Evolutionary conservation across 805 yeast species (phyloP).

Genomic region (Yarrowia sp.): DNA sequence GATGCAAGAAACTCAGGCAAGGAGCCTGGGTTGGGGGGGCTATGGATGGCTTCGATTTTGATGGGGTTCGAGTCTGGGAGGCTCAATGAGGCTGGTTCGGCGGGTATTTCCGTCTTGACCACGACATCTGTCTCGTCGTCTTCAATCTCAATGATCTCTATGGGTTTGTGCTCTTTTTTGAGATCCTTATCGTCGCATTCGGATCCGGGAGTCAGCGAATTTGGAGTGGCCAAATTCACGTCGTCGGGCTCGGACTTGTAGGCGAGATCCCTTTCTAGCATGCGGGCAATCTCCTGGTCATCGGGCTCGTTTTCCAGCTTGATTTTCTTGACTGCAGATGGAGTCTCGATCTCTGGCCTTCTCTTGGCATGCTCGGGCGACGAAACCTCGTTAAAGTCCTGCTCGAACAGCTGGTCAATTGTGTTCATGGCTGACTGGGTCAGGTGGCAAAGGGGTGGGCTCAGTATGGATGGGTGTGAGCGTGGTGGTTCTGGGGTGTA

Average conservation of each 20-base stretch:
- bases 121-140: constrained; percentile 5
- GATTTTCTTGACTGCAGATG: background rate
- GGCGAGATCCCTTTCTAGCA: constrained; percentile 2
- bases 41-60: background rate
- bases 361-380: background rate
- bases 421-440: constrained; percentile 21
- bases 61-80: background rate
- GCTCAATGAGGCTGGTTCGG: no score
- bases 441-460: background rate
- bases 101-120: no score
- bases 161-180: background rate
- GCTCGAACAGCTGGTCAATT: constrained; percentile 25
- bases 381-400: constrained; percentile 4
- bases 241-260: constrained; percentile 12
- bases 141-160: constrained; percentile 2
- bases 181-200: constrained; percentile 10
- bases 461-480: background rate
- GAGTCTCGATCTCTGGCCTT: background rate
- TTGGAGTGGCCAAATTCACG: constrained; percentile 12
- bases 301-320: background rate
- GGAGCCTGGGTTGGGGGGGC: background rate
- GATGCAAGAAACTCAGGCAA: constrained; percentile 12
- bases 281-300: background rate
- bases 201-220: constrained; percentile 13
- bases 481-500: background rate